Evolutionary conservation across 2,329 filamentous ascomycete genomes (phyloP).

Genomic region (Botryotinia narcissicola): DNA sequence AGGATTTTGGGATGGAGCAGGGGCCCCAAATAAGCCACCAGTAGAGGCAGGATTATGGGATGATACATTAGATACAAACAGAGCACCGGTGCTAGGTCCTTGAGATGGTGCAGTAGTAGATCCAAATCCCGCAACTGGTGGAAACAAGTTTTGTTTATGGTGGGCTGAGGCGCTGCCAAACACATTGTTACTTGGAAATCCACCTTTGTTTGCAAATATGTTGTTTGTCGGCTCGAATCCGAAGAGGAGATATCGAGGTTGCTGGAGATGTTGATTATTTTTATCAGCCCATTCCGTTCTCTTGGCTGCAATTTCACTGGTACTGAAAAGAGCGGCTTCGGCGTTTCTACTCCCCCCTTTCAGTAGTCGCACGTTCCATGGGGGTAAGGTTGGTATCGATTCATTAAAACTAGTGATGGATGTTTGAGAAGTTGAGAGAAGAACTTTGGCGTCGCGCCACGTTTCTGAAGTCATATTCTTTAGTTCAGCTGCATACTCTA

Average conservation of each 20-base stretch:
- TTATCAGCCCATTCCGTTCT: slow-evolving; percentile 34
- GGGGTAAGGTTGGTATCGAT: slow-evolving; percentile 45
- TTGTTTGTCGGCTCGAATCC: slow-evolving; percentile 3
- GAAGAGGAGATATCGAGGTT: slow-evolving; percentile 13
- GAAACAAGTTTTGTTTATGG: slow-evolving; percentile 1
- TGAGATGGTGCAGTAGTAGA: not conserved
- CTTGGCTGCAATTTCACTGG: slow-evolving; percentile 39
- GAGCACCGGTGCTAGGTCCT: not conserved
- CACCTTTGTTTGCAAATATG: slow-evolving; percentile 3
- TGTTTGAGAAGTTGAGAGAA: slow-evolving; percentile 50
- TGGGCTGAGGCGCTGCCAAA: not conserved
- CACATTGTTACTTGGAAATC: not conserved
- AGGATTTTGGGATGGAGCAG: not conserved
- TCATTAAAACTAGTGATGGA: slow-evolving; percentile 50
- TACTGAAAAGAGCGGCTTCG: slow-evolving; percentile 31
- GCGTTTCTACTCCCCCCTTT: slow-evolving; percentile 30
- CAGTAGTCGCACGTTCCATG: slow-evolving; percentile 47
- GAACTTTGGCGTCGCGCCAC: slow-evolving; percentile 46
- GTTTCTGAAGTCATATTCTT: slow-evolving; percentile 50
- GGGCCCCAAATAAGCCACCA: not conserved
- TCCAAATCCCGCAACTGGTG: not conserved
- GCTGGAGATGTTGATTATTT: slow-evolving; percentile 37
- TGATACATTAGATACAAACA: not conserved
- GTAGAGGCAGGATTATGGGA: not conserved
- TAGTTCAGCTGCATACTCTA: slow-evolving; percentile 54